Evolutionary conservation across 2,329 filamentous ascomycete species (phyloP).

Genomic region (Myrmaecium sp.): DNA sequence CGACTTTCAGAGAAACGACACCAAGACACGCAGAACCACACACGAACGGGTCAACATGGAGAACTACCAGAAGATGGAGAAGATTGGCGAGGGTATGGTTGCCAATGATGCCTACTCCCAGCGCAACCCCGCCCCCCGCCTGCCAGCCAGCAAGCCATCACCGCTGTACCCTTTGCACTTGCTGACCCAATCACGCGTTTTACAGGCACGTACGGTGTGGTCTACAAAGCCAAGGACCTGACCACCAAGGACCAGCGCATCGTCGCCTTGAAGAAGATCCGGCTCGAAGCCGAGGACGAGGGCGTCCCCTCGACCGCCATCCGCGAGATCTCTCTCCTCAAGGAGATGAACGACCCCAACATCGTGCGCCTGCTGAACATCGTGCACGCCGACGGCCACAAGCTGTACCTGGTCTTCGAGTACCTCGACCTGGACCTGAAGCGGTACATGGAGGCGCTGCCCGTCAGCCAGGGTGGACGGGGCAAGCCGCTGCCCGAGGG

Average conservation of each 20-base stretch:
- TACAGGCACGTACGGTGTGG: conserved; percentile 79
- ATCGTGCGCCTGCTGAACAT: conserved; percentile 83
- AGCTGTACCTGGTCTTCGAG: conserved; percentile 85
- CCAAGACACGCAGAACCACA: conserved; percentile 78
- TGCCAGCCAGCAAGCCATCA: neutral
- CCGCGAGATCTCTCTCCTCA: conserved; percentile 82
- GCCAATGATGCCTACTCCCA: conserved; percentile 1
- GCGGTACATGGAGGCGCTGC: conserved; percentile 89
- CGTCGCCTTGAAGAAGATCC: conserved; percentile 88
- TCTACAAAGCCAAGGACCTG: conserved; percentile 86
- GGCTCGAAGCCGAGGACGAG: conserved; percentile 87
- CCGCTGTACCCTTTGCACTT: neutral
- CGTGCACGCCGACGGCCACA: conserved; percentile 85
- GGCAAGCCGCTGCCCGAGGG: conserved; percentile 75
- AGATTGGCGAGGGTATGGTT: conserved; percentile 72
- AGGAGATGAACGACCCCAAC: conserved; percentile 86
- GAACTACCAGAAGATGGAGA: conserved; percentile 93
- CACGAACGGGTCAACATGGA: conserved; percentile 45
- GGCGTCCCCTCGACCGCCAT: conserved; percentile 86
- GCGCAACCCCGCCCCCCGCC: neutral
- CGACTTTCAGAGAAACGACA: conserved; percentile 66
- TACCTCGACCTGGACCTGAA: conserved; percentile 85
- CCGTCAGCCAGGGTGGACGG: conserved; percentile 66
- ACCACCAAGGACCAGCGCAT: conserved; percentile 60
- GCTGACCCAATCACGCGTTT: conserved; percentile 4